phyloP scores from a whole-genome alignment of 2,329 filamentous ascomycete species.

The Hypoxylon sp. region DNA sequence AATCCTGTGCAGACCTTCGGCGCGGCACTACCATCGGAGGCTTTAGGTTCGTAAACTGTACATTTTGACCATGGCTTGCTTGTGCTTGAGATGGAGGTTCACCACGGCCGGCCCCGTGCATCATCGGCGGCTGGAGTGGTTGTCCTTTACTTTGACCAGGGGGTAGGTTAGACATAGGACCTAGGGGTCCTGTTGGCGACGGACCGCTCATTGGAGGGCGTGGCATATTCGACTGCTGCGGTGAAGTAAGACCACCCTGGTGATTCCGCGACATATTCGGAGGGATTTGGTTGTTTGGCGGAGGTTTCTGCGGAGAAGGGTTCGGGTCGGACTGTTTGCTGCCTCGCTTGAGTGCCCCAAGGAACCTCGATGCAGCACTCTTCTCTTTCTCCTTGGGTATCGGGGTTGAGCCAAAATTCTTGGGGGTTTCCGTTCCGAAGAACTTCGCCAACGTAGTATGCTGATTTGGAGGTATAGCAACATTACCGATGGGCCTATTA shows the following conservation, averaged over 20 bases:
- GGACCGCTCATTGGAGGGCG: conserved; percentile 20
- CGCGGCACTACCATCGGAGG: conserved; percentile 15
- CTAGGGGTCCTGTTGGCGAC: conserved; percentile 22
- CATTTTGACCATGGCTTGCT: conserved; percentile 27
- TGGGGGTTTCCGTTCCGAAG: conserved; percentile 42
- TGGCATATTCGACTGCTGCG: conserved; percentile 22
- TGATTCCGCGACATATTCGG: conserved; percentile 18
- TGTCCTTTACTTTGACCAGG: conserved; percentile 36
- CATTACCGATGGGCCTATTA: conserved; percentile 33
- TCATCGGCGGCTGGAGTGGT: conserved; percentile 34
- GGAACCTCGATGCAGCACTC: conserved; percentile 43
- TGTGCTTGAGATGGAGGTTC: conserved; percentile 22
- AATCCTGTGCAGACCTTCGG: conserved; percentile 3
- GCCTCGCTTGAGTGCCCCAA: conserved; percentile 44
- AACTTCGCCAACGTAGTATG: conserved; percentile 42
- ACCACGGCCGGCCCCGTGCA: conserved; percentile 28
- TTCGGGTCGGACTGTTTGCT: conserved; percentile 38
- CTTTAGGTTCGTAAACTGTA: conserved; percentile 20
- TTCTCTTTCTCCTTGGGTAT: conserved; percentile 44
- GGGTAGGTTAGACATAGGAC: conserved; percentile 20
- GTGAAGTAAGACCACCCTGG: conserved; percentile 32
- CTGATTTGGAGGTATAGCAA: conserved; percentile 34
- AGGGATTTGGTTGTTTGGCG: conserved; percentile 23
- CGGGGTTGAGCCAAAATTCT: conserved; percentile 28
- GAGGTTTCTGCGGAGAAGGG: conserved; percentile 25